Base-by-base conservation (phyloP, 495 filamentous ascomycete species). In the Daldinia bambusicola region DNA sequence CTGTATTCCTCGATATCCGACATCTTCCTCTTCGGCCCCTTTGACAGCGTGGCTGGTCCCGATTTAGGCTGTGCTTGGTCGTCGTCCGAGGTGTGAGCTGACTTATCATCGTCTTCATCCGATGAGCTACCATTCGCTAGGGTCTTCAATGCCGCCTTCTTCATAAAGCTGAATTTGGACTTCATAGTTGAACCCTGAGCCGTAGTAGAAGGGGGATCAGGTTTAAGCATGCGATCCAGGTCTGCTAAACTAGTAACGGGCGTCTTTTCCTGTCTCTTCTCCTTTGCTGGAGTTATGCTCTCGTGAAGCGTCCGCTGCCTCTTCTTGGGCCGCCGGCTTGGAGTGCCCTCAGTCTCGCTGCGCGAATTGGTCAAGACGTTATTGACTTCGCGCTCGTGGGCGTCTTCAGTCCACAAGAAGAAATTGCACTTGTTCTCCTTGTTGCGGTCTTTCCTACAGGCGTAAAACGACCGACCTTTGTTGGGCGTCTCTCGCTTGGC, bases 391-490 rank as follows among this genome's bases (percentile, higher is more conserved):
- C 89, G 84, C 18, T 64, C 66, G 37, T 84, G 78, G 0, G 91
- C 91, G n/a, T 88, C 85, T 31, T 88, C 85, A 31, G 84, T 82
- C 87, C 89, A 94, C 2, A 93, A 78, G 75, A 93, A 94, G 82
- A 93, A 93, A 14, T 82, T 80, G 77, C 92, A 94, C 40, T 81
- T 79, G 45, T 82, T 75, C 16, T 74, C 63, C 22, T 71, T 71
- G 0, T 78, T 71, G 32, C 82, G 80, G 7, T 79, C 74, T 66
- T 86, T 84, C 62, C 86, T 86, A 75, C 91, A 93, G 6, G 83
- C 88, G 73, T 90, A 93, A 77, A 93, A 92, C 75, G 81, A 86
- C 66, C 85, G 76, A n/a, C 89, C 89, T 59, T 89, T 82, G 72
- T 94, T 93, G 41, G 77, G 73, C 0, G 87, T 85, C n/a, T 86